Base-by-base conservation (phyloP, 768 basidiomycete species). In the Coprinopsis strossmayeri region DNA sequence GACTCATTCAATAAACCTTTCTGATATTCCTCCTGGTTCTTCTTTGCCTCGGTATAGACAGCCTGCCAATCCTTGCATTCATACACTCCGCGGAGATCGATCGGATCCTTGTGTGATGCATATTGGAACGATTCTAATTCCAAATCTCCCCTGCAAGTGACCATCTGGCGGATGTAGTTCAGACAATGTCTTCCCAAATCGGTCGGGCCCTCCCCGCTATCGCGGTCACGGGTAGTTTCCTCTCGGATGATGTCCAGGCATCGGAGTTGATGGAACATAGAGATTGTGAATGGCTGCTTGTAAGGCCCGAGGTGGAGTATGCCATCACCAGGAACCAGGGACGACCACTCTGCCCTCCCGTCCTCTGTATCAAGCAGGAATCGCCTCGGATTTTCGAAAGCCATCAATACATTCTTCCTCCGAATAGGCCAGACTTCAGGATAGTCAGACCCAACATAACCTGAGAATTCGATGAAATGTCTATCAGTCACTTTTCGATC, bases 211-310 rank as follows among this genome's bases (percentile, higher is more conserved):
- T 48, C 52, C 23, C 34, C 46, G 35, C 35, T 44, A 49, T 20
- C 34, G 37, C 44, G 28, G 18, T 46, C 53, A n/a, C 58, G 54
- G n/a, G 61, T 51, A 48, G 61, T 61, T 49, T 63, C 61, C 45
- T 56, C 53, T 50, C 67, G 61, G 35, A 70, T 54, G 34, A 66
- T 59, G 46, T 67, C 64, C 7, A 70, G 53, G 45, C 67, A 69
- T 40, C 61, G 59, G 13, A 70, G 60, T 43, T 69, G 64, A 49
- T 70, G 69, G 35, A 69, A 58, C 60, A 70, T 63, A 1, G 64
- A 62, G 34, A 68, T 56, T 5, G 59, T 65, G 52, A 59, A 70
- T 15, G 64, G 63, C 38, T 59, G 62, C 28, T 55, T 55, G 17
- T 64, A 43, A 13, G 60, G 55, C 5, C 68, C 68, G 5, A 69